Conservation (phyloP, 257 asterid species). For the Coffea canephora region DNA sequence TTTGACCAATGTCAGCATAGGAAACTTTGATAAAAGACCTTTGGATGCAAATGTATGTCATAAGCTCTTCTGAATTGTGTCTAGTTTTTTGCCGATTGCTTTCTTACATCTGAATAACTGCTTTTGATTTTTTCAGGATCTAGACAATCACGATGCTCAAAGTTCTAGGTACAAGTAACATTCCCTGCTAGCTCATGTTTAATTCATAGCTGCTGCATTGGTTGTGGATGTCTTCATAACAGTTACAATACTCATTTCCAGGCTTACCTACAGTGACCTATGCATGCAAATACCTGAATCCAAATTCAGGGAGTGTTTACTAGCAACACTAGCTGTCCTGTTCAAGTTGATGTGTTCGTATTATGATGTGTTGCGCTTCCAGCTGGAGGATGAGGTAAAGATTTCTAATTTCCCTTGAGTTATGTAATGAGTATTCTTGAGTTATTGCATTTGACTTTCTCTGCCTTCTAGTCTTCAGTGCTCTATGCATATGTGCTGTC, state of each 20-base stretch:
- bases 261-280: constrained; percentile 97
- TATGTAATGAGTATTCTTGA: neutral
- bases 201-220: constrained; percentile 23
- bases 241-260: constrained; percentile 35
- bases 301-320: constrained; percentile 85
- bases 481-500: neutral
- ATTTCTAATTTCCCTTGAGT: neutral
- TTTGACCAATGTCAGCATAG: neutral
- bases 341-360: constrained; percentile 93
- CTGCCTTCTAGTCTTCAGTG: neutral
- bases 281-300: constrained; percentile 91
- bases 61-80: neutral
- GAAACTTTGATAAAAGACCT: no score
- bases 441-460: neutral
- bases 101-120: neutral
- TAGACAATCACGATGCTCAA: constrained; percentile 49
- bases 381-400: constrained; percentile 67
- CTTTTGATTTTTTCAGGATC: constrained; percentile 62
- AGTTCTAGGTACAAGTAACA: constrained; percentile 52
- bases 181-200: constrained; percentile 14
- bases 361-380: constrained; percentile 77
- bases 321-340: constrained; percentile 76
- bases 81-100: neutral
- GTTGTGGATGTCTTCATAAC: constrained; percentile 29
- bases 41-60: neutral